Base-by-base conservation (phyloP, 2,329 filamentous ascomycete species). In the Alternaria consortialis region DNA sequence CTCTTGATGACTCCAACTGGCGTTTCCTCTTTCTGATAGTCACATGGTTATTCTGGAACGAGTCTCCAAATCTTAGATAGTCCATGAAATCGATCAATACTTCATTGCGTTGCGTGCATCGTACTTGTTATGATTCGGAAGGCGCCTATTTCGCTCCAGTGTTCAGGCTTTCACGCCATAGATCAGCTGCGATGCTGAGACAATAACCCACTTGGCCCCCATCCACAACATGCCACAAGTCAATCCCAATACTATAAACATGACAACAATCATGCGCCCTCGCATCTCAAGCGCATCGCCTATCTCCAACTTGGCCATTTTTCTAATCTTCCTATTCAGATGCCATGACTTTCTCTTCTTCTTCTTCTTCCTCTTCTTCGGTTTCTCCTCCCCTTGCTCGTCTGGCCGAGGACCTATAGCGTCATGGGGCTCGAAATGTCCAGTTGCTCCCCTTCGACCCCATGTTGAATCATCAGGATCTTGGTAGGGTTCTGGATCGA, bases 271-370 rank as follows among this genome's bases (percentile, higher is more conserved):
- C n/a, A 91, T 83, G 20, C 79, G 79, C 11, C 80, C 78, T 25
- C 87, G 83, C 73, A 90, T 80, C 72, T 85, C 84, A 64, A 91
- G 87, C 3, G 89, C 89, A 70, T 91, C 88, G 3, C 81, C 82
- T 15, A 88, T 82, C 74, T 91, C 87, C 81, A 88, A 80, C 72
- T 80, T 84, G 70, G 89, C 83, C 54, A 91, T 80, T 73, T 88
- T 87, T 61, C 84, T 69, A 42, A 82, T 80, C 70, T 80, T 82
- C 70, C 77, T 81, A 20, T 76, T 65, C 17, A 77, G 54, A 64
- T 79, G 76, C 80, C 80, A 82, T 20, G 70, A 63, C 54, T 61
- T 64, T 32, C 13, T 53, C 53, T 53, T 20, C 20, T n/a, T 53
- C 53, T 53, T 58, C 32, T 54, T 70, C 50, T 64, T 62, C 39